Base-by-base conservation (phyloP, 1,284 basidiomycete genomes). In the Mycosarcoma mackinlayi region DNA sequence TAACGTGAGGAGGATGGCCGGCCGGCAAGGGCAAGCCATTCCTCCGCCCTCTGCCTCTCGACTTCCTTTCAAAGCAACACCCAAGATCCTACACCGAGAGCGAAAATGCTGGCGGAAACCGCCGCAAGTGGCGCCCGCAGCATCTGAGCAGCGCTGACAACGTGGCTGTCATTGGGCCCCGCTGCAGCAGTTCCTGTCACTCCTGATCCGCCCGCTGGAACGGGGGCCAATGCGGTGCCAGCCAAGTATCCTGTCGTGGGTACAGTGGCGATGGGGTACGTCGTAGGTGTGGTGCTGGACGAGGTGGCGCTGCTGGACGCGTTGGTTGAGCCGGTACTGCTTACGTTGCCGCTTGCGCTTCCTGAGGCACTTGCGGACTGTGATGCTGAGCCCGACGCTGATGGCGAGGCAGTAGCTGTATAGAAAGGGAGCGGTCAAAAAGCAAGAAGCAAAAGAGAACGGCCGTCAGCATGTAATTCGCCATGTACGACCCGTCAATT, bases 261-360 rank as follows among this genome's bases (percentile, higher is more conserved):
- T 1, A 65, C 70, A 16, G 46, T 47, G 3, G 70, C 70, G 52
- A 68, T 58, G 21, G 70, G 70, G 57, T 51, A 73, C 3, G 66
- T 73, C 37, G 66, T 52, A 8, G 66, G 66, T 1, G 70, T 73
- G 16, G 57, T 61, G 52, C 57, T 65, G 30, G 66, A 58, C 18
- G 58, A 54, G n/a, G 47, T 31, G 19, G 50, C 59, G 19, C 40
- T 34, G 49, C 56, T 47, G 42, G 53, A 51, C 25, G 38, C 45
- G 56, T 48, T 58, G 46, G 34, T 34, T 1, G 57, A 47, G 11
- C 14, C 53, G n/a, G 48, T 49, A 18, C 39, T 11, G 27, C 27
- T 35, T 11, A 18, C 28, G n/a, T n/a, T n/a, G n/a, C n/a, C n/a
- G 33, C 47, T 54, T 25, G 42, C 27, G 28, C 33, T 42, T 19